Evolutionary conservation across 345 rosid species (phyloP).

Genomic region (Citrus glauca): DNA sequence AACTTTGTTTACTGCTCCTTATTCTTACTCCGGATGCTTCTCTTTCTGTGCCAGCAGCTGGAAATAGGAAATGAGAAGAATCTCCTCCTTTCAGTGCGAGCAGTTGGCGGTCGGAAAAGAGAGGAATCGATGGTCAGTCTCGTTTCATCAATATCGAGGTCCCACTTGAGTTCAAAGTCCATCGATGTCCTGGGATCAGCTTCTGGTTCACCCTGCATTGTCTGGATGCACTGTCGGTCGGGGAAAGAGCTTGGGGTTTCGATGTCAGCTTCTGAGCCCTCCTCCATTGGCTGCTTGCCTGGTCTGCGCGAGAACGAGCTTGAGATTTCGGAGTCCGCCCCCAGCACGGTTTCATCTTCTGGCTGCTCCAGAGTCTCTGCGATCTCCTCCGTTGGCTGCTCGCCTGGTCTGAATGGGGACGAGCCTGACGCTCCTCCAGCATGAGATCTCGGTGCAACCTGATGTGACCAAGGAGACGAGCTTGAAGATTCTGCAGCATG

Average conservation of each 20-base stretch:
- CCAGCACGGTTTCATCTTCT: too few relatives aligned
- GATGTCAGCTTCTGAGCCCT: too few relatives aligned
- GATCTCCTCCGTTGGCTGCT: background rate
- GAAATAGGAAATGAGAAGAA: too few relatives aligned
- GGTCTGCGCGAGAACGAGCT: too few relatives aligned
- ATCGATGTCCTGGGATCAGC: background rate
- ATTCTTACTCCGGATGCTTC: background rate
- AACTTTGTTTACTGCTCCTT: background rate
- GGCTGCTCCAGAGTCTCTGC: too few relatives aligned
- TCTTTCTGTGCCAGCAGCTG: too few relatives aligned
- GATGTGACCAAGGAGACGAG: too few relatives aligned
- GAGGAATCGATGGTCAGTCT: background rate
- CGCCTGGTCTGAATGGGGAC: background rate
- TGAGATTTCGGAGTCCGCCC: too few relatives aligned
- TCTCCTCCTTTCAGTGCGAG: too few relatives aligned
- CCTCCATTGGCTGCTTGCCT: too few relatives aligned
- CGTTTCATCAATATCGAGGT: background rate
- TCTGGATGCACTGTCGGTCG: too few relatives aligned
- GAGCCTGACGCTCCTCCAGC: background rate
- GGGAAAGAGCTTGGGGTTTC: too few relatives aligned
- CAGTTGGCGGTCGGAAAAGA: background rate
- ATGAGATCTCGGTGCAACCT: background rate
- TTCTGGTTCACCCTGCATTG: background rate
- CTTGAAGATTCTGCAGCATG: background rate
- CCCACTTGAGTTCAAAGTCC: background rate